Evolutionary conservation across 305 asterid genomes (phyloP), one percentile per base, ranked within the genome.

Genomic region (Salvia sclarea): DNA sequence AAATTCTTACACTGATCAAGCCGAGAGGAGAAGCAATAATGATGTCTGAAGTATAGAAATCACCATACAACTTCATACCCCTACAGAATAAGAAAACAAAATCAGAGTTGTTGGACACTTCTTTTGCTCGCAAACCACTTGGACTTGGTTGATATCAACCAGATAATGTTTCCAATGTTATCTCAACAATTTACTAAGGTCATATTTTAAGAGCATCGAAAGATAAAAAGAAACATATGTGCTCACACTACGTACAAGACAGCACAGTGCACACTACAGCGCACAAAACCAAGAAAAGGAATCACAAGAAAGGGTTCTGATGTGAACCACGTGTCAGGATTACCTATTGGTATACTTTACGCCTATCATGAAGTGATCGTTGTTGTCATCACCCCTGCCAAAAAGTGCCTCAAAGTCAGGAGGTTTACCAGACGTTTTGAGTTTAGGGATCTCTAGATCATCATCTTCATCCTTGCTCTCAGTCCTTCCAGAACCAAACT

Each of bases 11-110:
- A 56, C 91, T 87, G 77, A 88, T 78, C 85, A 93, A 76, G 69
- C 91, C 97, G 62, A 93, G 89, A 52, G 98, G 98, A 74, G 98
- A 91, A 70, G 96, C 96, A 81, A 93, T 79, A 75, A 93, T 86
- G 67, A 90, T 73, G 79, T 93, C 98, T n/a, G 98, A 93, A 1
- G 95, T 78, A 77, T 90, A 88, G 80, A 90, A 90, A 75, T 93
- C 97, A 57, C 85, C 85, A 71, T 84, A 93, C 73, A 88, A 72
- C 76, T 82, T 87, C 67, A 87, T 77, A 71, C 86, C 84, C 95
- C 96, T 90, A 57, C 61, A 72, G 30, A 74, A 50, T 54, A 40
- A 59, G 24, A 54, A 49, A 20, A 6, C 64, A 70, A 64, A 54
- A 3, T 21, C 20, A 62, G 45, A 52, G 53, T 35, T 57, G 38